phyloP scores from a whole-genome alignment of 2,329 filamentous ascomycete species.

The Neurospora sp. region DNA sequence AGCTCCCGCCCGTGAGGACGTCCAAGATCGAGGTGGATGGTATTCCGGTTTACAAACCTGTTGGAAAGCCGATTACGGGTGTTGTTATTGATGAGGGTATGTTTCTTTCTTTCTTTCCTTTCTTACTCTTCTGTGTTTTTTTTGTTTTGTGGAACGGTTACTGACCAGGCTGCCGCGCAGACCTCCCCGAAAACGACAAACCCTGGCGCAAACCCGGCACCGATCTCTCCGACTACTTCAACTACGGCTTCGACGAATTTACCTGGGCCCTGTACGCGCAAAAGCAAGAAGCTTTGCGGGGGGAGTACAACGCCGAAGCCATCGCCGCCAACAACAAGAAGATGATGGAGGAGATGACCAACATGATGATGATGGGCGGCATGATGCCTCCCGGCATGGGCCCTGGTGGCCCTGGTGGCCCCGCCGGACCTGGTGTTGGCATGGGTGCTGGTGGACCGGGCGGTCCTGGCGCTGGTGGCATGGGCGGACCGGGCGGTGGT shows the following conservation, averaged over 20 bases:
- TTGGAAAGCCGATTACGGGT: conserved; percentile 72
- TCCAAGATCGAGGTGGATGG: conserved; percentile 80
- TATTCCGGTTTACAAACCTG: conserved; percentile 67
- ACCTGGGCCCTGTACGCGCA: conserved; percentile 92
- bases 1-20: conserved; percentile 54
- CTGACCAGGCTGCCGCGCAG: conserved; percentile 16
- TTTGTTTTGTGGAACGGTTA: no score
- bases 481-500: conserved; percentile 28
- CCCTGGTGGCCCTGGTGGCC: background rate
- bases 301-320: conserved; percentile 61
- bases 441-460: background rate
- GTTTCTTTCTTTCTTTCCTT: conserved; percentile 1
- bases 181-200: conserved; percentile 73
- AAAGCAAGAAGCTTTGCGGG: conserved; percentile 72
- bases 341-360: conserved; percentile 61
- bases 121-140: background rate
- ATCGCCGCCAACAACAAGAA: conserved; percentile 64
- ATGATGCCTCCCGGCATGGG: conserved; percentile 33
- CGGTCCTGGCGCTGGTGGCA: conserved; percentile 17
- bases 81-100: conserved; percentile 62
- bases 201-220: conserved; percentile 93
- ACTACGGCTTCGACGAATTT: conserved; percentile 98
- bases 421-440: background rate
- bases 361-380: conserved; percentile 57
- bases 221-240: conserved; percentile 95